Evolutionary conservation across 257 asterid species (phyloP), one percentile per base, ranked within the genome.

Genomic region (Salvia rosmarinus): DNA sequence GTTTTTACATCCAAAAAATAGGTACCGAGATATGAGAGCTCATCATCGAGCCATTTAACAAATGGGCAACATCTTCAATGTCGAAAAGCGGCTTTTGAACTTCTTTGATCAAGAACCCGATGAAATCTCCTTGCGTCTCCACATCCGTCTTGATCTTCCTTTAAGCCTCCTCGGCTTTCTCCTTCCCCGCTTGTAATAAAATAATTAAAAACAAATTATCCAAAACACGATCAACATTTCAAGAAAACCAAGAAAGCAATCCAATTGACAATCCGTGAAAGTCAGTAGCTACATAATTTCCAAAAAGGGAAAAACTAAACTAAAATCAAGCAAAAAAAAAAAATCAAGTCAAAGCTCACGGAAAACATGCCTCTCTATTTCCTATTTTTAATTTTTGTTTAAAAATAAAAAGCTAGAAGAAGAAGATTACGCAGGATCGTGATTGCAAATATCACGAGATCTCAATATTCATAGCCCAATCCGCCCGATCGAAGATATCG

Each of bases 21-120:
- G 44, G 21, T 84, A 93, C 98, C 96, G n/a, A 93, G 74, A 82
- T 79, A 86, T 23, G 96, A 90, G 59, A 93, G 97, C 77, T 93
- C 98, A 60, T 94, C 97, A 57, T 94, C 98, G n/a, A 94, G 98
- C 98, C 98, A 94, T 79, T 94, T 94, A 4, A 94, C 98, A 64
- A 94, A 94, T 52, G 94, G 28, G 90, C 86, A 54, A 94, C 96
- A 81, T 94, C 98, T 68, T 90, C 96, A 76, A 94, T 94, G 79
- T 89, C 91, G 13, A 64, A 90, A 94, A 63, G 88, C 90, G 70
- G 98, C 96, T 76, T 85, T 76, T 84, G 96, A 47, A 94, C 96
- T 82, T 94, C 97, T 78, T 86, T 90, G 82, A 90, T 90, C 80
- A 94, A 83, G 75, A 79, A 94, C 78, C 87, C 85, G 63, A 94